Evolutionary conservation across 1,284 basidiomycete species (phyloP).

Genomic region (Trametes pubescens): DNA sequence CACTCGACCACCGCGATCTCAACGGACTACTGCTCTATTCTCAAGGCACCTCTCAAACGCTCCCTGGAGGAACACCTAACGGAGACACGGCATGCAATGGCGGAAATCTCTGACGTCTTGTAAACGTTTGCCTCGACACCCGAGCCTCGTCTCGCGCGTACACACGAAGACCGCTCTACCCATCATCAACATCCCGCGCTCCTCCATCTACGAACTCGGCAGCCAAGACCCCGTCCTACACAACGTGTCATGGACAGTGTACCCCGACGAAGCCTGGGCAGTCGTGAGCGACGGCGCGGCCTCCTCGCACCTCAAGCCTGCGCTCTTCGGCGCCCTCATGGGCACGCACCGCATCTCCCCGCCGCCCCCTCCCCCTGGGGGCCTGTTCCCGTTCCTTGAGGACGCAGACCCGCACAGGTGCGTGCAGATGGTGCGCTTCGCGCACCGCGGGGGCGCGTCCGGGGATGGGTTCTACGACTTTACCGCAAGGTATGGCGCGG

Average conservation of each 20-base stretch:
- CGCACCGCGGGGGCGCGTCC: constrained; percentile 62
- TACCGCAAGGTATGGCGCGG: constrained; percentile 87
- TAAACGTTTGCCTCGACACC: constrained; percentile 14
- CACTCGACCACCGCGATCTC: not conserved
- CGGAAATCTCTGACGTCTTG: not conserved
- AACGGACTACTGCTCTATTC: not conserved
- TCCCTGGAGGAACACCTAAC: not conserved
- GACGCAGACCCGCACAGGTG: constrained; percentile 54
- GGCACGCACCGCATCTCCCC: constrained; percentile 76
- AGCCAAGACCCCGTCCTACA: constrained; percentile 35
- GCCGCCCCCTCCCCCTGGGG: constrained; percentile 61
- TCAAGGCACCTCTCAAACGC: too few species aligned
- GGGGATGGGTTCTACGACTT: constrained; percentile 90
- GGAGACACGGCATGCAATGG: constrained; percentile 20
- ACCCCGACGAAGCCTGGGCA: constrained; percentile 40
- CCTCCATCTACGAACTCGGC: constrained; percentile 41
- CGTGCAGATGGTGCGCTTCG: constrained; percentile 78
- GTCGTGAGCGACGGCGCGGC: constrained; percentile 37
- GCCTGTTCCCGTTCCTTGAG: constrained; percentile 78
- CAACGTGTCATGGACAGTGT: constrained; percentile 39
- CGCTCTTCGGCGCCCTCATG: constrained; percentile 55
- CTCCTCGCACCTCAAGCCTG: constrained; percentile 33
- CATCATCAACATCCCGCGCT: constrained; percentile 38
- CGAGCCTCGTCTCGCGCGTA: constrained; percentile 16
- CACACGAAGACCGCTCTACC: constrained; percentile 23